Evolutionary conservation across 208 protist genomes (phyloP).

Genomic region (Leptomonas pyrrhocoris): DNA sequence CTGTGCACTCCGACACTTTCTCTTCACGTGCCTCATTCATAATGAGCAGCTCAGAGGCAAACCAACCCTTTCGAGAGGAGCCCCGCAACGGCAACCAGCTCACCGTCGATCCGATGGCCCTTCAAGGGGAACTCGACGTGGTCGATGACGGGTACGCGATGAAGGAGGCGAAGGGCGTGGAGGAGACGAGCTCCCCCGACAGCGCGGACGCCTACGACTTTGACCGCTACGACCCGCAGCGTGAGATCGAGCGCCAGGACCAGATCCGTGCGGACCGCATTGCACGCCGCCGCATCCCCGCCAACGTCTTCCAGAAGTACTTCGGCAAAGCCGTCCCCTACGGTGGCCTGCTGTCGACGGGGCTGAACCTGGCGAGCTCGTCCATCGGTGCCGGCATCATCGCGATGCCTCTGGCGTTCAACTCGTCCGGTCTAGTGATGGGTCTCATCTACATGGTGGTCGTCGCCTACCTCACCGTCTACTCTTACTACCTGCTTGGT

Average conservation of each 20-base stretch:
- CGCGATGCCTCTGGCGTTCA: constrained; percentile 57
- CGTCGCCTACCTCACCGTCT: constrained; percentile 55
- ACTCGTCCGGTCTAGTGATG: constrained; percentile 47
- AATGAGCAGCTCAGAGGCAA: constrained; percentile 7
- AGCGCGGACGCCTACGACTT: constrained; percentile 16
- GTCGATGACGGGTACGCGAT: not conserved
- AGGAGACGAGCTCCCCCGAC: constrained; percentile 13
- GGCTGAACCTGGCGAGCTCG: constrained; percentile 54
- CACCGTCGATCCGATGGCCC: constrained; percentile 1
- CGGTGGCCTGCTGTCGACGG: constrained; percentile 52
- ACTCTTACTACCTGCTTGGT: constrained; percentile 62
- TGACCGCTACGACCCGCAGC: constrained; percentile 14
- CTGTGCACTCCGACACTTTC: not conserved
- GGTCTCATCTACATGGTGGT: constrained; percentile 35
- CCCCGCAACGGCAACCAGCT: not conserved
- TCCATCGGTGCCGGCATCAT: constrained; percentile 72
- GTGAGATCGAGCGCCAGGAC: constrained; percentile 17
- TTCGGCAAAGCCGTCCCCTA: constrained; percentile 52
- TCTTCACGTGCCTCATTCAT: not conserved
- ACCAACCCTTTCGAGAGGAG: not conserved
- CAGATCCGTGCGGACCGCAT: constrained; percentile 30
- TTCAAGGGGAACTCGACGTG: not conserved
- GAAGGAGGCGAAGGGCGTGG: not conserved
- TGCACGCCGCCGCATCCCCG: constrained; percentile 28
- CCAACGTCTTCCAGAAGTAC: constrained; percentile 35